Base-by-base conservation (phyloP, 768 basidiomycete genomes). In the Phaeolepiota aurea region DNA sequence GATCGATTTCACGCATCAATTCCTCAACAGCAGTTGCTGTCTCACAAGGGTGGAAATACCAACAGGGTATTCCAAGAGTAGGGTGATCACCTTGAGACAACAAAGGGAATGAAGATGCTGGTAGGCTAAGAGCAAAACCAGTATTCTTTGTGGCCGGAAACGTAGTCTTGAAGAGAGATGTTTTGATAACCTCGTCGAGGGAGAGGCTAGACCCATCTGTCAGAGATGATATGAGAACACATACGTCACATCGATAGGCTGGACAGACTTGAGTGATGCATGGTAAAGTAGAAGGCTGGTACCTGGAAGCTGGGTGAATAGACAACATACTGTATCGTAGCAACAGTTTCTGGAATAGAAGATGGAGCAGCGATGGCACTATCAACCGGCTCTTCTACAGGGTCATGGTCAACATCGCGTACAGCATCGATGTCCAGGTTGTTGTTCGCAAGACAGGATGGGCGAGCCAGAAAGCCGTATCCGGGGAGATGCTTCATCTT, bases 21-120 rank as follows among this genome's bases (percentile, higher is more conserved):
- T 93, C 90, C 16, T 64, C 62, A 1, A 94, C 75, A 1, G 78
- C 75, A 22, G 58, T 59, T 7, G 70, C 69, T 3, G 81, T 85
- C 56, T 87, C 79, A 55, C 91, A 94, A 7, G 91, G 91, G 55
- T 94, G 91, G 28, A 94, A 64, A 52, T 81, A 88, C 88, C 88
- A 94, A 41, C 77, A 80, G 5, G 82, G 79, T 2, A 65, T 76
- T 15, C 79, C 82, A 20, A 85, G 66, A 3, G 71, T 77, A 0
- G 89, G 91, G 51, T 93, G 91, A 43, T 94, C 91, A 5, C 86
- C 86, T 50, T 89, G 87, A 10, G 89, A 87, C 7, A 94, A 61
- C 15, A 92, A 57, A 7, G 91, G 87, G 51, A 90, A 84, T 3
- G 75, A 57, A 1, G 75, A 67, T 10, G 56, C 59, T 1, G 71